Evolutionary conservation across 768 basidiomycete genomes (phyloP).

Genomic region (Pulveroboletus ravenelii): DNA sequence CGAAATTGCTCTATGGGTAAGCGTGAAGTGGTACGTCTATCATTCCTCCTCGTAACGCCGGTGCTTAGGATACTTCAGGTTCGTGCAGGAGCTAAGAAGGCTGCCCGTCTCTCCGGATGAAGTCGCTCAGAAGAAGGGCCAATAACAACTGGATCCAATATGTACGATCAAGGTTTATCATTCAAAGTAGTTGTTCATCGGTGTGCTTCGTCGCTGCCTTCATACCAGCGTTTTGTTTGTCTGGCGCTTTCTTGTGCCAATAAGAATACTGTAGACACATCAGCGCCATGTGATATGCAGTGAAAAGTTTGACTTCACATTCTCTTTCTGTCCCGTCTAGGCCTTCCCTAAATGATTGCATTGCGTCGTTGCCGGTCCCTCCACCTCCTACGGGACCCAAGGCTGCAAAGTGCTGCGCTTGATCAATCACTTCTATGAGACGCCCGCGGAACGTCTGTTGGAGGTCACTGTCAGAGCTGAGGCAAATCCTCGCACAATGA

Average conservation of each 20-base stretch:
- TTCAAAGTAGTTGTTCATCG: slow-evolving; percentile 32
- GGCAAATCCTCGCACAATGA: slow-evolving; percentile 6
- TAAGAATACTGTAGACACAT: slow-evolving; percentile 60
- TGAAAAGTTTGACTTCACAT: slow-evolving; percentile 46
- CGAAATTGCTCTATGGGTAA: slow-evolving; percentile 67
- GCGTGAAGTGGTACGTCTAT: slow-evolving; percentile 67
- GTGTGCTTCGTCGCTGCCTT: slow-evolving; percentile 55
- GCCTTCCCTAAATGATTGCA: slow-evolving; percentile 83
- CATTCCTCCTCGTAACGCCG: neutral
- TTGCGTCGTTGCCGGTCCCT: slow-evolving; percentile 50
- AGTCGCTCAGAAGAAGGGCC: slow-evolving; percentile 21
- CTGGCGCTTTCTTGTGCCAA: slow-evolving; percentile 80
- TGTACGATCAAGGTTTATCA: neutral
- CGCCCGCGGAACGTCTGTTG: slow-evolving; percentile 71
- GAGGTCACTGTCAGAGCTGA: slow-evolving; percentile 1
- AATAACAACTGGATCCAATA: slow-evolving; percentile 10
- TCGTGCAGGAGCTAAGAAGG: slow-evolving; percentile 57
- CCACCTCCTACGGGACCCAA: slow-evolving; percentile 55
- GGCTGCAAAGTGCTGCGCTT: slow-evolving; percentile 83
- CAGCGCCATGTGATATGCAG: slow-evolving; percentile 2
- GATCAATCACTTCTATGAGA: slow-evolving; percentile 75
- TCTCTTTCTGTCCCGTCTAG: slow-evolving; percentile 91
- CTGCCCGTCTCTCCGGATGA: slow-evolving; percentile 22
- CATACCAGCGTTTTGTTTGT: slow-evolving; percentile 80
- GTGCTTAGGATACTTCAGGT: slow-evolving; percentile 41